These are phyloP conservation scores for Singerocomus inundabilis DNA, from an alignment of 1,284 basidiomycete genomes.

Conservation along the genomic window DNA sequence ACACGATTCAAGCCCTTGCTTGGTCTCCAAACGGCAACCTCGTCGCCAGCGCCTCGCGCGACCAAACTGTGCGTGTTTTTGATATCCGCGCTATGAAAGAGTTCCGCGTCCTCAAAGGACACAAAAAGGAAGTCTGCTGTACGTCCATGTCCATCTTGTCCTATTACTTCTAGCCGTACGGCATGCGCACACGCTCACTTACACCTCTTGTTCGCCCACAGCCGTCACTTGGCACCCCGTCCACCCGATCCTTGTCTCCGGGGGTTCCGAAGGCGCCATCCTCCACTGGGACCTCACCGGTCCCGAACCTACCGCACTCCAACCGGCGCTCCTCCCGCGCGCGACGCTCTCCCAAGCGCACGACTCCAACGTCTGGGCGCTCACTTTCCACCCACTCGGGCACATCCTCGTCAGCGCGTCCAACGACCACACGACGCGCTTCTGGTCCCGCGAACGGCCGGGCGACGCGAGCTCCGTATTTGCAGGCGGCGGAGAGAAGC, in stretches of 20 bases:
- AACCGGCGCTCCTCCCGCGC: conserved; percentile 54
- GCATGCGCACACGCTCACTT: not conserved
- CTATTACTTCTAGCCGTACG: not conserved
- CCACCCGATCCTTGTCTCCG: conserved; percentile 89
- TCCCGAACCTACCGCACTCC: conserved; percentile 42
- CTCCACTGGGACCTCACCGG: conserved; percentile 87
- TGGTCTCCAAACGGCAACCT: conserved; percentile 95
- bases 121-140: conserved; percentile 98
- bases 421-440: conserved; percentile 97
- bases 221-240: conserved; percentile 95
- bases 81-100: conserved; percentile 99
- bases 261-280: conserved; percentile 91
- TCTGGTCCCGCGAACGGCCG: conserved; percentile 90
- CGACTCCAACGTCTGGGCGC: conserved; percentile 95
- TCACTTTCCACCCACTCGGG: conserved; percentile 94
- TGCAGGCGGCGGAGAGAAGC: conserved; percentile 75
- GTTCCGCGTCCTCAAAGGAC: conserved; percentile 85
- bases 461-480: conserved; percentile 72
- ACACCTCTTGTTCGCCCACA: conserved; percentile 27
- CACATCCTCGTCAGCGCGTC: conserved; percentile 91
- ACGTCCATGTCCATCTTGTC: conserved; percentile 44
- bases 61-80: conserved; percentile 94
- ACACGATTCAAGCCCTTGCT: conserved; percentile 88
- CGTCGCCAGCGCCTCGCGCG: conserved; percentile 91
- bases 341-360: conserved; percentile 89